Evolutionary conservation across 495 filamentous ascomycete species (phyloP), one percentile per base, ranked within the genome.

Genomic region (Usnea hakonensis): DNA sequence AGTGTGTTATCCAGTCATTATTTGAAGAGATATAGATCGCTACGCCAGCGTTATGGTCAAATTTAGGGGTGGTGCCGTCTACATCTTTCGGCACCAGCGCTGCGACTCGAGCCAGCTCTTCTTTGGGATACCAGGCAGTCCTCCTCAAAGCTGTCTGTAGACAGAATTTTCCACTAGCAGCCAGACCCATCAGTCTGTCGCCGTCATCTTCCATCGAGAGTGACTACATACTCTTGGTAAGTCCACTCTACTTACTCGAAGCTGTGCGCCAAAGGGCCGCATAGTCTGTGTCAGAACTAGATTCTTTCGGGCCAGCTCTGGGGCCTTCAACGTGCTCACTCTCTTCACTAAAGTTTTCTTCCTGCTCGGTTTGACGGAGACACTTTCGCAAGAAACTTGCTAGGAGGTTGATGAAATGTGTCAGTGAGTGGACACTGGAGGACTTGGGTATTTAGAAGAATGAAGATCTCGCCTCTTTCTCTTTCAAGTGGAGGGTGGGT

Each of bases 131-230:
- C 90, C 88, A 50, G n/a, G n/a, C n/a, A n/a, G n/a, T 85, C 84
- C 63, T 89, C 83, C 69, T 89, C 86, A 64, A 95, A 79, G 70
- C 96, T 76, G 75, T 91, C 88, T 46, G 81, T 81, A 78, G 87
- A 93, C 87, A 96, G 89, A 67, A 87, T 89, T 38, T 87, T 84
- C 77, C 88, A 85, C 92, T 91, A 96, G 44, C 84, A 78, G 72
- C 95, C 90, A 91, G 90, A 97, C 74, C 96, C 93, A 65, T 95
- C 90, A 87, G 84, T 68, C 86, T 87, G 77, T 95, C 94, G 32
- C 85, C 88, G 67, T 89, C 91, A 37, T 84, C 83, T 67, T 95
- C 89, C 69, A 87, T 84, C 61, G 96, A 75, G 38, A 93, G 73
- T 33, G 90, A 90, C 73, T 96, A 91, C 73, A 97, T 76, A 59